Percentiles rank a stretch among this genome's conserved stretches.
Evolutionary conservation across 1,284 basidiomycete species (phyloP).

Genomic region (Vanrija sp.): DNA sequence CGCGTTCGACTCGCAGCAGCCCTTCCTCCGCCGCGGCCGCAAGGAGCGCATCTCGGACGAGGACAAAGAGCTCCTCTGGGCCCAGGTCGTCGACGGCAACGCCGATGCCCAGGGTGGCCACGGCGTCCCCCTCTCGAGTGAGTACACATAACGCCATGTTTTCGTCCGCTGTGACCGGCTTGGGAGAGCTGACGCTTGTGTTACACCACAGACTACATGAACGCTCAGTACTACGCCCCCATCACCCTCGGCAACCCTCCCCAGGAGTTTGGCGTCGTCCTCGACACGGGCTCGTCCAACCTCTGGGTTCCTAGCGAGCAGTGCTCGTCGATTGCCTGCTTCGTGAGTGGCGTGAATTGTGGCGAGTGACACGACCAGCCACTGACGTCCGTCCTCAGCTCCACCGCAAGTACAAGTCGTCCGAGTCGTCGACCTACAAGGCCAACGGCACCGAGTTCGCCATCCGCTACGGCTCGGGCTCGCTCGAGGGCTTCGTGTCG

Average conservation of each 20-base stretch:
- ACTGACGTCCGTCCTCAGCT: constrained; percentile 46
- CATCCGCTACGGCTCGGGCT: constrained; percentile 95
- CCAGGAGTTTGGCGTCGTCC: constrained; percentile 52
- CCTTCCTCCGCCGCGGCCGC: constrained; percentile 63
- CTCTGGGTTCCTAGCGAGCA: constrained; percentile 65
- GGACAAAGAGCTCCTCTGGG: constrained; percentile 71
- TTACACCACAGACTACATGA: constrained; percentile 74
- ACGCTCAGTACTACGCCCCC: constrained; percentile 94
- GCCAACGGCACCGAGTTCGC: constrained; percentile 86
- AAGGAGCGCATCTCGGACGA: constrained; percentile 46
- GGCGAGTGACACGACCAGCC: no score
- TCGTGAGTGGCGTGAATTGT: constrained; percentile 51
- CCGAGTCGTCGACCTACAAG: constrained; percentile 81
- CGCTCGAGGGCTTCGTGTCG: constrained; percentile 94
- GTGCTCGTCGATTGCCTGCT: constrained; percentile 96
- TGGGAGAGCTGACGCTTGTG: neutral
- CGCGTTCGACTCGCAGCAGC: constrained; percentile 54
- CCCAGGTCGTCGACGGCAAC: constrained; percentile 56
- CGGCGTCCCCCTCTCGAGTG: constrained; percentile 83
- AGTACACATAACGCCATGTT: constrained; percentile 42
- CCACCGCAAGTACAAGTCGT: constrained; percentile 86
- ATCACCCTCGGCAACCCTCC: constrained; percentile 64
- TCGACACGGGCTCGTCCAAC: constrained; percentile 69
- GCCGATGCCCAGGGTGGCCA: constrained; percentile 66
- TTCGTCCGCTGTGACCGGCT: neutral